Evolutionary conservation across 805 yeast genomes (phyloP), one percentile per base, ranked within the genome.

Genomic region (Lachancea quebecensis): DNA sequence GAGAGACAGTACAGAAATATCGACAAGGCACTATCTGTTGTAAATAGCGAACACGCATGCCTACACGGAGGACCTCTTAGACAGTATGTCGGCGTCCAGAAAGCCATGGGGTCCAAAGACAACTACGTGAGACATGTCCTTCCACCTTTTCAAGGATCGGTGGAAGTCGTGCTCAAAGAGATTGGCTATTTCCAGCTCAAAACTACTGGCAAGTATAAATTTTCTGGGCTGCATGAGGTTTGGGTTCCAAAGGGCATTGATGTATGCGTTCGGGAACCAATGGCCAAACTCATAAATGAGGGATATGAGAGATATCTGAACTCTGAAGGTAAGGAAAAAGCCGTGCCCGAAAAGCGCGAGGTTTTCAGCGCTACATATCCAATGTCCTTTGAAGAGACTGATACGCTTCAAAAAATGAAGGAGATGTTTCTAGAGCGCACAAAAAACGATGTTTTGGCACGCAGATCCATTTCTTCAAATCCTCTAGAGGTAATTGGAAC

Each of bases 111-210:
- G 28, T 35, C 50, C 17, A 51, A 47, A 33, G 52, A 58, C 1
- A 57, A 66, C 2, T 55, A 71, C 50, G 63, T 57, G 1, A 64
- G 78, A 46, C 81, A 72, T 50, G 68, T 75, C 2, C 68, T 85
- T 3, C 91, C 93, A 0, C 85, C 87, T n/a, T 84, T 84, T 53
- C 68, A 64, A 47, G 91, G 91, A 0, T 58, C 75, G 4, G 65
- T 85, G 9, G 95, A 85, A 54, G 54, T 85, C 25, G 82, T 85
- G 2, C 52, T 85, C 9, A 77, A 76, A 42, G 79, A 79, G 48
- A 58, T 80, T n/a, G 93, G 93, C 0, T 80, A 73, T 52, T 50
- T 84, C 2, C 74, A 78, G 32, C 59, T 85, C 12, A 72, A 70
- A 5, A 82, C 89, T 2, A 80, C 85, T 0, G 84, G 87, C 10